Conservation (phyloP, 768 basidiomycete genomes). For the Tephrocybe rancida region DNA sequence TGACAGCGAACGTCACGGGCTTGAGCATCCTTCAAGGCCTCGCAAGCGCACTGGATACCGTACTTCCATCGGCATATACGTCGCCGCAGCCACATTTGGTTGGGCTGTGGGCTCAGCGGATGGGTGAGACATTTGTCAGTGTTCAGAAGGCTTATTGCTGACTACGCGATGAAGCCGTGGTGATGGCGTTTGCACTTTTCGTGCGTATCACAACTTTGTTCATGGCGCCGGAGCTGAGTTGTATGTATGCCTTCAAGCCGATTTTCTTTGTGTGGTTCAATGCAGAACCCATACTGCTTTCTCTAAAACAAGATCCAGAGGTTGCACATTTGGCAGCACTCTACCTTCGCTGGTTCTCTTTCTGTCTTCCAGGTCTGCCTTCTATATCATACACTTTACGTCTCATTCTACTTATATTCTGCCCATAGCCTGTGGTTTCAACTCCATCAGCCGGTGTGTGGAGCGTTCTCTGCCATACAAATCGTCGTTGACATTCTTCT, state of each 20-base stretch:
- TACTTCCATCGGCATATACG: slow-evolving; percentile 96
- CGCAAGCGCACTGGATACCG: slow-evolving; percentile 82
- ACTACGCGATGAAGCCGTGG: slow-evolving; percentile 45
- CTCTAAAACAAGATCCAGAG: slow-evolving; percentile 76
- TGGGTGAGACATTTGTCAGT: slow-evolving; percentile 51
- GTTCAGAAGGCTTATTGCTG: not conserved
- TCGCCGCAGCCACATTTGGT: slow-evolving; percentile 81
- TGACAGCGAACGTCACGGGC: slow-evolving; percentile 72
- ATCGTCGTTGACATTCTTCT: slow-evolving; percentile 5
- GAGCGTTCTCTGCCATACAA: slow-evolving; percentile 30
- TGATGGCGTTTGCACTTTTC: slow-evolving; percentile 56
- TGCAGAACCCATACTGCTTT: slow-evolving; percentile 75
- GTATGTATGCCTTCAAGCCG: not conserved
- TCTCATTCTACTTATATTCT: slow-evolving; percentile 33
- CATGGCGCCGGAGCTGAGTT: not conserved
- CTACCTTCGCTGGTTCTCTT: slow-evolving; percentile 72
- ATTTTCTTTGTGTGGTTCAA: slow-evolving; percentile 42
- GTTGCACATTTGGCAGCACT: slow-evolving; percentile 74
- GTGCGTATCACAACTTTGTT: slow-evolving; percentile 38
- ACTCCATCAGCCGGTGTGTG: slow-evolving; percentile 3
- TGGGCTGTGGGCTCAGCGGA: slow-evolving; percentile 87
- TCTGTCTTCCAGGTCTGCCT: slow-evolving; percentile 69
- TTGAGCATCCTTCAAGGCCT: slow-evolving; percentile 83
- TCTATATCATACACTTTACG: not conserved
- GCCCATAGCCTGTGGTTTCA: slow-evolving; percentile 24